Base-by-base conservation (phyloP, 148 eudicot species). In the Camellia sinensis region DNA sequence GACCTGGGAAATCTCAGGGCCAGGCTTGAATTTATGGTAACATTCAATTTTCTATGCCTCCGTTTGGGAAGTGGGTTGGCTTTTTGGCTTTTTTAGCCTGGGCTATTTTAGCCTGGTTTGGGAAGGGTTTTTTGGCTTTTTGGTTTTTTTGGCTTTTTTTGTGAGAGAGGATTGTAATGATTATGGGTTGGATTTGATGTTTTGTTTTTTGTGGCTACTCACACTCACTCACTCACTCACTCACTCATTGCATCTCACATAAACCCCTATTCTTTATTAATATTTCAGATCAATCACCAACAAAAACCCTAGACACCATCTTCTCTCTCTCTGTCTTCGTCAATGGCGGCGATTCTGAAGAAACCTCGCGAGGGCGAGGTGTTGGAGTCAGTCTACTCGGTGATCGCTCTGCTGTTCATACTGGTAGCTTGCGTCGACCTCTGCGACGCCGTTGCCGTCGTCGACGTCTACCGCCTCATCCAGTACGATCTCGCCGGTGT, bases 401-500 rank as follows among this genome's bases (percentile, higher is more conserved):
- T 85, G n/a, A 78, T 89, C 61, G 84, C 91, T 3, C 81, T 96
- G 60, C 72, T 90, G 9, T 73, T 91, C 63, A 76, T 95, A 29
- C 84, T 97, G 6, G 74, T 89, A n/a, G 92, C 96, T 7, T 90
- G 97, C 85, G 94, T 88, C 7, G 97, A 97, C 86, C 89, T 97
- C 80, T 89, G 94, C 82, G 97, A 89, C 84, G 99, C 97, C 75
- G 95, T 92, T 17, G 85, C 99, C 43, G 98, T 92, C 71, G 98
- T 97, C 67, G 99, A 94, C 53, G 99, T 97, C 29, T 97, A 94
- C 85, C 99, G 99, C 7, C 88, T 97, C 59, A 93, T 97, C 14
- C 99, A 97, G 87, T 97, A 97, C 88, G 99, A 97, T 86, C 82
- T 97, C 74, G 89, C 89, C 66, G 99, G 99, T 18, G 92, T 83